Evolutionary conservation across 2,329 filamentous ascomycete genomes (phyloP).

Genomic region (Trichophyton equinum): DNA sequence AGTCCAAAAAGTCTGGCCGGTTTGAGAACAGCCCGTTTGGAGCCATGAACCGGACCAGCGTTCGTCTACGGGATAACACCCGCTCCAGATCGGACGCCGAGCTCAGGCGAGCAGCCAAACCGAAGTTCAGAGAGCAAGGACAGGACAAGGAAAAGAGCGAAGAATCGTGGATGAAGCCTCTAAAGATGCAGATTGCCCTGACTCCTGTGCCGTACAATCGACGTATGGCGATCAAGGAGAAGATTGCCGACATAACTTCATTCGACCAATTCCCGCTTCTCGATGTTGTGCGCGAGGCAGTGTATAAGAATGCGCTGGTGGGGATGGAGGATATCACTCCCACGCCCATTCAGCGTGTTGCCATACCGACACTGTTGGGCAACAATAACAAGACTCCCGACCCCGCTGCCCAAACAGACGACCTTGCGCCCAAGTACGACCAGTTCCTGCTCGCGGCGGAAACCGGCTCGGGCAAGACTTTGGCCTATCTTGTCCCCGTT

Average conservation of each 20-base stretch:
- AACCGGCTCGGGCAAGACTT: slow-evolving; percentile 91
- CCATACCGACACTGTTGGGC: slow-evolving; percentile 64
- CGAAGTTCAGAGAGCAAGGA: slow-evolving; percentile 20
- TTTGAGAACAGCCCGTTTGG: slow-evolving; percentile 44
- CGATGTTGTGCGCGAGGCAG: slow-evolving; percentile 56
- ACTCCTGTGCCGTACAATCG: slow-evolving; percentile 63
- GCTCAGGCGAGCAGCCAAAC: slow-evolving; percentile 28
- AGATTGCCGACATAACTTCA: slow-evolving; percentile 53
- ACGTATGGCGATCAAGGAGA: slow-evolving; percentile 48
- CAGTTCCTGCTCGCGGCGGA: slow-evolving; percentile 82
- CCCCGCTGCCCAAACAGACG: slow-evolving; percentile 16
- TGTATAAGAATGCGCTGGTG: slow-evolving; percentile 60
- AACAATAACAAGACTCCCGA: slow-evolving; percentile 16
- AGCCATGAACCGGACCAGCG: slow-evolving; percentile 45
- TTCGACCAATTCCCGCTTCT: slow-evolving; percentile 74
- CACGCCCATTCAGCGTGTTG: slow-evolving; percentile 78
- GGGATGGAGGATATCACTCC: slow-evolving; percentile 64
- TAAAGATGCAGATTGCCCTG: slow-evolving; percentile 86
- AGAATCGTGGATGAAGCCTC: slow-evolving; percentile 55
- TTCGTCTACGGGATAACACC: slow-evolving; percentile 25
- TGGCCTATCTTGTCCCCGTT: slow-evolving; percentile 78
- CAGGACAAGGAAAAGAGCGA: slow-evolving; percentile 33
- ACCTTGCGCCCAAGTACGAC: slow-evolving; percentile 39
- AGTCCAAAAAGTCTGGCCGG: slow-evolving; percentile 27
- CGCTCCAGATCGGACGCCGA: slow-evolving; percentile 29